Evolutionary conservation across 2,329 filamentous ascomycete species (phyloP).

Genomic region (Scleromitrula shiraiana): DNA sequence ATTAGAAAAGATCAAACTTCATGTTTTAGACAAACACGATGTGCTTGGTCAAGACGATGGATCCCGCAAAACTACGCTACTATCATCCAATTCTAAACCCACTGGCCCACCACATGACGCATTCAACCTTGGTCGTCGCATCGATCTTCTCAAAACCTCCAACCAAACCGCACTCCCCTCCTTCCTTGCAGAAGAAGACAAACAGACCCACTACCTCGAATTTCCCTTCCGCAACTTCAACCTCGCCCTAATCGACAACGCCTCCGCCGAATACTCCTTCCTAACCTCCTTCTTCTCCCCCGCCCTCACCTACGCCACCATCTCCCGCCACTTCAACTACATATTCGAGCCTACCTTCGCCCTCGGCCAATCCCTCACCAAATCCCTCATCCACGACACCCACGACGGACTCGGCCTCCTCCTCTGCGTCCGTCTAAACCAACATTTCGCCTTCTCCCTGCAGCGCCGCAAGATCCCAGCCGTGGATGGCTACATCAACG

Average conservation of each 20-base stretch:
- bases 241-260: slow-evolving; percentile 86
- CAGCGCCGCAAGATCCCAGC: slow-evolving; percentile 86
- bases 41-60: slow-evolving; percentile 72
- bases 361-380: slow-evolving; percentile 72
- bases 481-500: slow-evolving; percentile 87
- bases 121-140: slow-evolving; percentile 79
- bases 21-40: slow-evolving; percentile 75
- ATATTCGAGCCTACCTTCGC: slow-evolving; percentile 86
- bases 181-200: slow-evolving; percentile 86
- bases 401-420: slow-evolving; percentile 81
- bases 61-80: slow-evolving; percentile 53
- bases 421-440: slow-evolving; percentile 87
- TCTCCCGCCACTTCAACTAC: slow-evolving; percentile 76
- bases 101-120: slow-evolving; percentile 66
- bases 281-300: slow-evolving; percentile 83
- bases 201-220: slow-evolving; percentile 78
- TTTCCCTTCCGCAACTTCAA: slow-evolving; percentile 92
- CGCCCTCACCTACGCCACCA: slow-evolving; percentile 62
- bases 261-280: slow-evolving; percentile 91
- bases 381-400: slow-evolving; percentile 64
- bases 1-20: slow-evolving; percentile 76
- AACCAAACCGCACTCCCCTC: slow-evolving; percentile 74
- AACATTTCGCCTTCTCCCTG: slow-evolving; percentile 88
- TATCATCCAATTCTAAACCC: slow-evolving; percentile 44
- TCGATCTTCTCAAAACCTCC: slow-evolving; percentile 69